Base-by-base conservation (phyloP, 1,139 yeast genomes). In the Blastobotrys arbuscula region DNA sequence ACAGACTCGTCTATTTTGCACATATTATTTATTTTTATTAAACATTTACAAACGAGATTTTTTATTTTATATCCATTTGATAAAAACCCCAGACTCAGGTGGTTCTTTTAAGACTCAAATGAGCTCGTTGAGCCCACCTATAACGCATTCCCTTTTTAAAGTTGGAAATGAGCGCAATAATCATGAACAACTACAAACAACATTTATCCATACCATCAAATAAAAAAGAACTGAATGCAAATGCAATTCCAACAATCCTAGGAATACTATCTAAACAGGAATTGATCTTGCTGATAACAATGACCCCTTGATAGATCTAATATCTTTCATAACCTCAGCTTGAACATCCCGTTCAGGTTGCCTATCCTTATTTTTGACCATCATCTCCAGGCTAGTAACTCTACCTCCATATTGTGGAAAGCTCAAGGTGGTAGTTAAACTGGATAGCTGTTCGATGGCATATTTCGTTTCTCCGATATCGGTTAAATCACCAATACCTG, bases 241-340 rank as follows among this genome's bases (percentile, higher is more conserved):
- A 33, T 8, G 8, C 37, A 33, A 6, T 8, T 15, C 19, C 10
- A n/a, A 33, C 19, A 15, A 8, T 33, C 37, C 9, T 15, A 15
- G 37, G 8, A 33, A 10, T 10, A 10, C 10, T 28, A 28, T 12
- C 10, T 28, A 28, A 3, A 28, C 31, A 28, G 31, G 31, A 28
- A 28, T 28, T 5, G 31, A 28, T 13, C 49, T 31, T 13, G 49
- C 48, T n/a, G 46, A 42, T 30, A 65, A 52, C 12, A 65, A 47
- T 4, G 63, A 54, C 9, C 68, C 67, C 53, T 67, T 67, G 38
- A 66, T 51, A 2, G 65, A 52, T 23, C 70, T 49, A 40, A 66
- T 65, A 37, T 66, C 70, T 50, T 63, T 64, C 53, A 58, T 62
- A 38, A 65, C 52, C 16, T 62, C 63, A 9, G 51, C 47, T 19